Percentiles rank a stretch among this genome's conserved stretches.
These are phyloP conservation scores for Colletotrichum theobromicola DNA, from an alignment of 2,329 filamentous ascomycete genomes.

Conservation along the genomic window DNA sequence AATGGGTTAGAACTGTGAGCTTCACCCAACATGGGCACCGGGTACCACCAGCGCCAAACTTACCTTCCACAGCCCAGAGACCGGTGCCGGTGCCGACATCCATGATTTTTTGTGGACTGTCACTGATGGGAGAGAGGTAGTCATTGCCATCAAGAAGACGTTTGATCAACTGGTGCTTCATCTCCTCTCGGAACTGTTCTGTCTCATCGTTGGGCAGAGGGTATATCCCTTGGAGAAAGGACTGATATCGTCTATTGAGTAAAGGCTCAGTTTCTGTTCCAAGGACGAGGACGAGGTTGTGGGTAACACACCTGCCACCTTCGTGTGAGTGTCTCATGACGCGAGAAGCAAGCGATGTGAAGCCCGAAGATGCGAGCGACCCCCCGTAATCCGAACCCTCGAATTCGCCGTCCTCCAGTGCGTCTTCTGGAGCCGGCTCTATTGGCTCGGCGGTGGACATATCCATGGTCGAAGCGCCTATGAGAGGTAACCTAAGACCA, in stretches of 20 bases:
- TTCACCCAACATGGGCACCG: background rate
- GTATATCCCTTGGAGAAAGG: slow-evolving; percentile 50
- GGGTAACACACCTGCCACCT: slow-evolving; percentile 20
- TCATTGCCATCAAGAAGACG: slow-evolving; percentile 49
- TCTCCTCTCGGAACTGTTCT: slow-evolving; percentile 53
- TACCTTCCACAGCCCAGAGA: slow-evolving; percentile 62
- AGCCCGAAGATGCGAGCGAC: slow-evolving; percentile 41
- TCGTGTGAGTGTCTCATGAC: slow-evolving; percentile 21
- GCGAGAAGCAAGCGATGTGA: slow-evolving; percentile 39
- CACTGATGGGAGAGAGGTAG: slow-evolving; percentile 48
- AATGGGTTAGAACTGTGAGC: background rate
- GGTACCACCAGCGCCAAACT: slow-evolving; percentile 16
- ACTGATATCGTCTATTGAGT: slow-evolving; percentile 51
- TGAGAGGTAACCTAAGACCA: background rate
- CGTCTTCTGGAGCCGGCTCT: slow-evolving; percentile 13
- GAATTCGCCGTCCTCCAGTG: slow-evolving; percentile 11
- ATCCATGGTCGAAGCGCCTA: background rate
- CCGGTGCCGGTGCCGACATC: slow-evolving; percentile 56
- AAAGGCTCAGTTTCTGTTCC: background rate
- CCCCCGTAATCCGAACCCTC: slow-evolving; percentile 43
- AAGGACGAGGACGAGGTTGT: background rate
- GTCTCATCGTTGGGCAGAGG: slow-evolving; percentile 58
- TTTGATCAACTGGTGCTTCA: slow-evolving; percentile 54
- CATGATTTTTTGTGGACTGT: slow-evolving; percentile 52
- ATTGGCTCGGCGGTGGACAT: slow-evolving; percentile 14